A percentile compares a stretch with the other conserved stretches of the same genome.
These are phyloP conservation scores for Aureobasidium subglaciale DNA, from an alignment of 2,329 filamentous ascomycete genomes.

Conservation along the genomic window DNA sequence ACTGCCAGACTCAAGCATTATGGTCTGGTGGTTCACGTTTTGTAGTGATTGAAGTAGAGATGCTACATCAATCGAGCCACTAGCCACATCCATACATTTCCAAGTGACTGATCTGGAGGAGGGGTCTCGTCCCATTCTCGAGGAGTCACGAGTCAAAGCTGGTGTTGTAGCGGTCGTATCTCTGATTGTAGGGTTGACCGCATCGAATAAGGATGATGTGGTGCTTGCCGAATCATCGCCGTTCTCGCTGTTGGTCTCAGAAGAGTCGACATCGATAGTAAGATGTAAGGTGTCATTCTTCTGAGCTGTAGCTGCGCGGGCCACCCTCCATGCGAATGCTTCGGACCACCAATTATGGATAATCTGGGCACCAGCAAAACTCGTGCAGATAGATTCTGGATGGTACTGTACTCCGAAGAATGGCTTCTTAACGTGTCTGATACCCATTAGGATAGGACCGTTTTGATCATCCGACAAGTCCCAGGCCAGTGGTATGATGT, in stretches of 20 bases:
- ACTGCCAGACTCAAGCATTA: slow-evolving; percentile 43
- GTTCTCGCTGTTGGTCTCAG: background rate
- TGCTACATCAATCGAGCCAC: slow-evolving; percentile 26
- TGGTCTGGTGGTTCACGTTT: slow-evolving; percentile 29
- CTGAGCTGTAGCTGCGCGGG: background rate
- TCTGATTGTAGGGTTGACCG: slow-evolving; percentile 1
- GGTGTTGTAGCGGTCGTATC: slow-evolving; percentile 9
- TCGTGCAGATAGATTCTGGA: slow-evolving; percentile 81
- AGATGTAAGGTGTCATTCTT: background rate
- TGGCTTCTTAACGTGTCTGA: slow-evolving; percentile 59
- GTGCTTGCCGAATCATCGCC: background rate
- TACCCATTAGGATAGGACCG: slow-evolving; percentile 66
- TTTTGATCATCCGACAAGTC: slow-evolving; percentile 40
- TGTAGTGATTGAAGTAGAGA: slow-evolving; percentile 32
- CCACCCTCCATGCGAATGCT: slow-evolving; percentile 32
- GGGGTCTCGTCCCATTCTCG: background rate
- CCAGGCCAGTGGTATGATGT: slow-evolving; percentile 43
- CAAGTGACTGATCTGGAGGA: background rate
- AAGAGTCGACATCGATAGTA: background rate
- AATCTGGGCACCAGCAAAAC: slow-evolving; percentile 55
- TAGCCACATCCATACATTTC: background rate
- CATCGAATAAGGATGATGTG: slow-evolving; percentile 12
- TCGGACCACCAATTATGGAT: slow-evolving; percentile 69
- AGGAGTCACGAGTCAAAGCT: background rate
- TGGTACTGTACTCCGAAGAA: slow-evolving; percentile 89